Conservation (phyloP, 2,329 filamentous ascomycete genomes). For the Daldinia sp. region DNA sequence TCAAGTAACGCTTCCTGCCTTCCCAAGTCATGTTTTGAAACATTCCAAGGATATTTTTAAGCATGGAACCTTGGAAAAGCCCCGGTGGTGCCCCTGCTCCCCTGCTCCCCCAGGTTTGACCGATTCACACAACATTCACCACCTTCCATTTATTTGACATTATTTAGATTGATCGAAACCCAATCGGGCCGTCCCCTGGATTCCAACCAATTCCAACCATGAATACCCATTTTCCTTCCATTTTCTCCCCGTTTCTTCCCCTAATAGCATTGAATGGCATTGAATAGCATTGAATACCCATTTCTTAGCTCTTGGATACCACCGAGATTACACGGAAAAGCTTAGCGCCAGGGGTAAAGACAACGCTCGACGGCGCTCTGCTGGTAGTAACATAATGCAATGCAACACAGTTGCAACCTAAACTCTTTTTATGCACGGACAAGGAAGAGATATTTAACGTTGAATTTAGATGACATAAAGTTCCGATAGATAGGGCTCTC, state of each 20-base stretch:
- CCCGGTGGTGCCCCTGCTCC: too few relatives aligned
- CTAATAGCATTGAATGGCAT: too few relatives aligned
- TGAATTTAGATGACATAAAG: not conserved
- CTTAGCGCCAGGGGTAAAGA: slow-evolving; percentile 36
- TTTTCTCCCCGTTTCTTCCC: slow-evolving; percentile 9
- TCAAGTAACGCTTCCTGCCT: slow-evolving; percentile 5
- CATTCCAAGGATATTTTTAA: slow-evolving; percentile 22
- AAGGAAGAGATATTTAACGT: not conserved
- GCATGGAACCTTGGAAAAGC: slow-evolving; percentile 27
- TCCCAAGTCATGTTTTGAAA: slow-evolving; percentile 37
- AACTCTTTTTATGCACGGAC: slow-evolving; percentile 2
- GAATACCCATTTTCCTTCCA: not conserved
- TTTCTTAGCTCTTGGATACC: slow-evolving; percentile 1
- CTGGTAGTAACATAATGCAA: slow-evolving; percentile 15
- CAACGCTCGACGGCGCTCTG: too few relatives aligned
- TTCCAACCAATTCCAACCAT: slow-evolving; percentile 8
- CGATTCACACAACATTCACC: too few relatives aligned
- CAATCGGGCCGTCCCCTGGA: slow-evolving; percentile 37
- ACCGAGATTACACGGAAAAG: slow-evolving; percentile 24
- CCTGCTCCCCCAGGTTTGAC: slow-evolving; percentile 36
- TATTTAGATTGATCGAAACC: slow-evolving; percentile 30
- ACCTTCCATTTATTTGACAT: slow-evolving; percentile 26
- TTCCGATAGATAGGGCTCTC: not conserved
- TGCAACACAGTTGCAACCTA: slow-evolving; percentile 29
- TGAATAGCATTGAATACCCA: not conserved